A percentile compares a stretch with the other conserved stretches of the same genome.
Conservation (phyloP, 2,329 filamentous ascomycete species). For the Eutypella sp. region DNA sequence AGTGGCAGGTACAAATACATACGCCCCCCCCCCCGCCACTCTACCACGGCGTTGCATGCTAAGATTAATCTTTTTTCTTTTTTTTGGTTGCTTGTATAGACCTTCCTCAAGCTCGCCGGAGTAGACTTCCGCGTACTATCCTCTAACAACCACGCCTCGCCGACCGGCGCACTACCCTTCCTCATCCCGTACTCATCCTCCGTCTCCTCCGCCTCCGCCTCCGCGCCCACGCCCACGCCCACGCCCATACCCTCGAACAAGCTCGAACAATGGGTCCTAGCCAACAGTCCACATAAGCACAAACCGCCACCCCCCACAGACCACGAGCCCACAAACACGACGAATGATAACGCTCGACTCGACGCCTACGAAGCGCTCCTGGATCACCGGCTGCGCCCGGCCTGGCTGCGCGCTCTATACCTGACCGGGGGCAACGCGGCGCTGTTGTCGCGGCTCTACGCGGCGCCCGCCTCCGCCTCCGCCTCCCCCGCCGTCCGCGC, state of each 20-base stretch:
- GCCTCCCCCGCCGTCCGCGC: conserved; percentile 57
- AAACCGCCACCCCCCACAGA: too few species aligned
- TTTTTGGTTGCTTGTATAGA: too few species aligned
- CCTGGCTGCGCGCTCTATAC: conserved; percentile 86
- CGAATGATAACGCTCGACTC: conserved; percentile 44
- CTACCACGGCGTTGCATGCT: background rate
- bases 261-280: conserved; percentile 63
- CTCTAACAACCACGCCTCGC: conserved; percentile 91
- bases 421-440: conserved; percentile 62
- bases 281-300: too few species aligned
- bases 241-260: conserved; percentile 56
- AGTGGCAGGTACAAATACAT: conserved; percentile 76
- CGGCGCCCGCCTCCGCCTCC: conserved; percentile 56
- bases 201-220: conserved; percentile 26
- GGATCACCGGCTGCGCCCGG: conserved; percentile 71
- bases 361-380: conserved; percentile 77
- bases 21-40: background rate
- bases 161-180: conserved; percentile 83
- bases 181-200: conserved; percentile 58
- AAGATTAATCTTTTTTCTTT: too few species aligned
- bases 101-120: conserved; percentile 73
- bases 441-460: conserved; percentile 68
- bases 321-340: conserved; percentile 39
- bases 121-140: conserved; percentile 62
- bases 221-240: conserved; percentile 21